Evolutionary conservation across 352 stramenopile species (phyloP).

Genomic region (Globisporangium abappressorium): DNA sequence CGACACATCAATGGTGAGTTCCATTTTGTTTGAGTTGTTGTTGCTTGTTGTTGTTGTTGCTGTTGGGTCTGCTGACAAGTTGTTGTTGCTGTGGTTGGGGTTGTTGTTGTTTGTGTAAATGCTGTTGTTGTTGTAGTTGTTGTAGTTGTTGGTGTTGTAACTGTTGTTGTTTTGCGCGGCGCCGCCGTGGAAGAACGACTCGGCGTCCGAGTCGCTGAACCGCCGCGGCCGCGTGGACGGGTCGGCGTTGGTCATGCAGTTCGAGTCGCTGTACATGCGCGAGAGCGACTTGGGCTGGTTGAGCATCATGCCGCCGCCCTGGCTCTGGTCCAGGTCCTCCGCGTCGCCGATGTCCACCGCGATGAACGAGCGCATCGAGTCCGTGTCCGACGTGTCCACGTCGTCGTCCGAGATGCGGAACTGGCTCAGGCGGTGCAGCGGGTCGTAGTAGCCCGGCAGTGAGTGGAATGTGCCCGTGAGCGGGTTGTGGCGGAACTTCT

Average conservation of each 20-base stretch:
- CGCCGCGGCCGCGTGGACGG: constrained; percentile 49
- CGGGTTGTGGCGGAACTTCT: constrained; percentile 86
- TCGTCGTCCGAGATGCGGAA: constrained; percentile 62
- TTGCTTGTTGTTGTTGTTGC: neutral
- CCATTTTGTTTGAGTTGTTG: constrained; percentile 8
- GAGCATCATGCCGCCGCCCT: constrained; percentile 19
- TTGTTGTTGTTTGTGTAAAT: neutral
- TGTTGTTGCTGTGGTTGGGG: neutral
- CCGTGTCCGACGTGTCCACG: constrained; percentile 61
- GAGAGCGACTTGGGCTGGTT: constrained; percentile 59
- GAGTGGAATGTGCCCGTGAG: constrained; percentile 87
- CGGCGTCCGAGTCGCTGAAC: constrained; percentile 81
- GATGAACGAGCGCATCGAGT: constrained; percentile 77
- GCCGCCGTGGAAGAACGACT: constrained; percentile 55
- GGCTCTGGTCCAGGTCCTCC: constrained; percentile 41
- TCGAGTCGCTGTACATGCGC: constrained; percentile 73
- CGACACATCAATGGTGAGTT: constrained; percentile 19
- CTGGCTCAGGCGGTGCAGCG: constrained; percentile 72
- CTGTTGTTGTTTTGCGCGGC: constrained; percentile 24
- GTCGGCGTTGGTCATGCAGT: constrained; percentile 36
- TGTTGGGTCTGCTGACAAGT: constrained; percentile 6
- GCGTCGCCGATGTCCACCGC: constrained; percentile 68
- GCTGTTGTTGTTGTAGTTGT: constrained; percentile 2
- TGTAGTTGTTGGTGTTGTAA: constrained; percentile 10
- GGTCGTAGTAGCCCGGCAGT: constrained; percentile 84